phyloP scores from a whole-genome alignment of 345 rosid genomes.

The Streptanthus diversifolius region DNA sequence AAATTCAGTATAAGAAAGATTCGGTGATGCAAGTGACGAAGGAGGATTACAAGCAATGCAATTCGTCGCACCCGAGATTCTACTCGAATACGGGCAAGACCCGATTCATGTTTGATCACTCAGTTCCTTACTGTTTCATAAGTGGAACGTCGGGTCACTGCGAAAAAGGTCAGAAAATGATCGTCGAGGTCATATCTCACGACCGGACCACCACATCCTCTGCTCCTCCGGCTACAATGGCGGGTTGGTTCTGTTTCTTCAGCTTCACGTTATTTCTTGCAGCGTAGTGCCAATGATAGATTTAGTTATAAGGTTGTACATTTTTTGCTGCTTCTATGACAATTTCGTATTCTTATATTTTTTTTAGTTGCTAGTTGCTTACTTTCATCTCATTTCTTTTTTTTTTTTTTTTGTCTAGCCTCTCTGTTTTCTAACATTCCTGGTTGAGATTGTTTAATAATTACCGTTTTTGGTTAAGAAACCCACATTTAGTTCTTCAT shows the following conservation, averaged over 20 bases:
- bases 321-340: not conserved
- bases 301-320: not conserved
- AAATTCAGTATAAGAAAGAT: not conserved
- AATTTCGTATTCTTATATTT: not conserved
- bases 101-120: constrained; percentile 1
- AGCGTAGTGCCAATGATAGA: not conserved
- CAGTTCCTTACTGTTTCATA: not conserved
- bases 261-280: not conserved
- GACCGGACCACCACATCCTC: not conserved
- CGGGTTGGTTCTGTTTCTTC: not conserved
- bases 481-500: too few species aligned
- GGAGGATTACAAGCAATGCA: not conserved
- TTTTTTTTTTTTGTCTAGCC: not conserved
- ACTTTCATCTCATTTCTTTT: too few species aligned
- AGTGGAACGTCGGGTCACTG: not conserved
- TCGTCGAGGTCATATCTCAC: not conserved
- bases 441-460: too few species aligned
- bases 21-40: constrained; percentile 1
- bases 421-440: not conserved
- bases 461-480: too few species aligned
- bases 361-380: not conserved
- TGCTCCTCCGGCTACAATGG: not conserved
- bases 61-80: not conserved
- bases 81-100: not conserved
- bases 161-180: not conserved